Percentiles rank a stretch among this genome's conserved stretches.
These are phyloP conservation scores for Metarhizium humberi DNA, from an alignment of 2,329 filamentous ascomycete species.

Conservation along the genomic window DNA sequence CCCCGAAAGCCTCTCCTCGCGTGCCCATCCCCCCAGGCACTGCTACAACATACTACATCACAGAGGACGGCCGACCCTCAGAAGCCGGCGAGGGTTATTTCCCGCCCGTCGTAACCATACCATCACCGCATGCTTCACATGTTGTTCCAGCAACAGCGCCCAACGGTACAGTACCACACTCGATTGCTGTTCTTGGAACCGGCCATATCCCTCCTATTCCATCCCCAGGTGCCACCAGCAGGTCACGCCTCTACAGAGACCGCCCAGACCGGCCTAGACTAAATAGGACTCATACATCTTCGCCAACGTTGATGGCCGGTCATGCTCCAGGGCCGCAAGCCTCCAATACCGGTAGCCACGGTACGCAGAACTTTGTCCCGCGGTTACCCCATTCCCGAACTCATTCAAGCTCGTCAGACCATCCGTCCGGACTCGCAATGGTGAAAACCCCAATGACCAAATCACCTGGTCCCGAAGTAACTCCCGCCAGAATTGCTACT, in stretches of 20 bases:
- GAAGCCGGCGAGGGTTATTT: conserved; percentile 77
- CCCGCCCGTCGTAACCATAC: conserved; percentile 49
- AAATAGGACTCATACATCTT: conserved; percentile 67
- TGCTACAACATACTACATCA: conserved; percentile 41
- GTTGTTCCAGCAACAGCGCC: conserved; percentile 25
- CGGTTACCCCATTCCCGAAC: conserved; percentile 43
- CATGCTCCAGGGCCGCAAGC: conserved; percentile 23
- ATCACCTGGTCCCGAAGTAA: conserved; percentile 41
- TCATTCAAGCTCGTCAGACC: conserved; percentile 51
- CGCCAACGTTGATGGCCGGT: conserved; percentile 52
- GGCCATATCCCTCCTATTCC: conserved; percentile 74
- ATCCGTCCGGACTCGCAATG: conserved; percentile 30
- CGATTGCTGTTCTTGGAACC: conserved; percentile 72
- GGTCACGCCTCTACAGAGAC: conserved; percentile 45
- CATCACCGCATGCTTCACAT: conserved; percentile 30
- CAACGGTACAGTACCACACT: conserved; percentile 36
- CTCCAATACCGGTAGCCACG: conserved; percentile 21
- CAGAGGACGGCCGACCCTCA: conserved; percentile 55
- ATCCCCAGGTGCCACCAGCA: conserved; percentile 60
- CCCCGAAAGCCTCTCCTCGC: conserved; percentile 72
- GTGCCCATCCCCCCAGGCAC: conserved; percentile 32
- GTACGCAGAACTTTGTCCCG: conserved; percentile 24
- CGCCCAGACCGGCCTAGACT: conserved; percentile 52
- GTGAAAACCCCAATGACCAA: conserved; percentile 42
- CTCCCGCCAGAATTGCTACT: conserved; percentile 40